Evolutionary conservation across 208 protist species (phyloP).

Genomic region (Acanthamoeba lugdunensis): DNA sequence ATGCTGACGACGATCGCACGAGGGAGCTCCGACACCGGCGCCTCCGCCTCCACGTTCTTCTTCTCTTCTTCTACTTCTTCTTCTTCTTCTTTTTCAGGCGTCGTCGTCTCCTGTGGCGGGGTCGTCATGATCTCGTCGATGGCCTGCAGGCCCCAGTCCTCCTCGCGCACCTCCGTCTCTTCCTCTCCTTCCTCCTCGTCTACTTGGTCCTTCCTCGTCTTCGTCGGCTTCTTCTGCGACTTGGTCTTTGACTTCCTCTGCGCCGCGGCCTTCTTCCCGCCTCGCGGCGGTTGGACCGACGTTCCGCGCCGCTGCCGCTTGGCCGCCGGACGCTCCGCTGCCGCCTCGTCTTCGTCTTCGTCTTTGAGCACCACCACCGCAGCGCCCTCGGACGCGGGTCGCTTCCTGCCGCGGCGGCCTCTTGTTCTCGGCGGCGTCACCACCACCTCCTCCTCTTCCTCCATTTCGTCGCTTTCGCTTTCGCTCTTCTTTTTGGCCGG

Average conservation of each 20-base stretch:
- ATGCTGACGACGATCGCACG: too few relatives aligned
- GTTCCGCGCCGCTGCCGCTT: background rate
- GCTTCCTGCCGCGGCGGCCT: too few relatives aligned
- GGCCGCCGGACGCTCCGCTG: background rate
- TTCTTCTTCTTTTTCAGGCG: background rate
- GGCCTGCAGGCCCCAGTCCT: constrained; percentile 3
- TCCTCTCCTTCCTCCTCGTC: background rate
- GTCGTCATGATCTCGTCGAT: background rate
- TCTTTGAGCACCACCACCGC: background rate
- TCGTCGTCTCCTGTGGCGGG: background rate
- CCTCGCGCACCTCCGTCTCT: background rate
- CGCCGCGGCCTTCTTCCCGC: background rate
- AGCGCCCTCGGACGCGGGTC: background rate
- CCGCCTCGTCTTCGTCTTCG: too few relatives aligned
- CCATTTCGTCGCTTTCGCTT: background rate
- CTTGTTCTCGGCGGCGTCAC: too few relatives aligned
- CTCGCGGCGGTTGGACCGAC: background rate
- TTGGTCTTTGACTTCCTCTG: background rate
- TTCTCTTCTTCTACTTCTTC: background rate
- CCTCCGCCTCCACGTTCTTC: background rate
- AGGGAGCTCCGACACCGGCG: too few relatives aligned
- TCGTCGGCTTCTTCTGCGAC: background rate
- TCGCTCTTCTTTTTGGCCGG: background rate
- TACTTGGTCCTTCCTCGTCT: background rate
- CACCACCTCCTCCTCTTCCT: too few relatives aligned